Evolutionary conservation across 2,329 filamentous ascomycete genomes (phyloP), one percentile per base, ranked within the genome.

Genomic region (Venturia pyrina): DNA sequence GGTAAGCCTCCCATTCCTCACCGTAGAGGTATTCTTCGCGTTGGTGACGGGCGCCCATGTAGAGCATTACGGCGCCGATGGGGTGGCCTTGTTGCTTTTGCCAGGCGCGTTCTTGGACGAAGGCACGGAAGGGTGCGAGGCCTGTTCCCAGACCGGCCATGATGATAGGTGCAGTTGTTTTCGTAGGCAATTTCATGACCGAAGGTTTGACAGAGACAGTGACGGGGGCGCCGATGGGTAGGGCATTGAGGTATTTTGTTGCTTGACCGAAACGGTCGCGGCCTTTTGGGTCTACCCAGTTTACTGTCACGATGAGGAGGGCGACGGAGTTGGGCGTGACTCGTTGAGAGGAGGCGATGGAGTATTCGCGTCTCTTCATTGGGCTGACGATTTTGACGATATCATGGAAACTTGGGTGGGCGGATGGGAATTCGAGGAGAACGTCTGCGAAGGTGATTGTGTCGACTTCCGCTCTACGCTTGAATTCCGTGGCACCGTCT

Each of bases 121-220:
- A 99, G 67, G 95, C 95, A 70, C 95, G 91, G 91, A 99, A 99
- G n/a, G 95, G 95, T 1, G 95, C 95, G 28, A 99, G 88, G 74
- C 95, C 95, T 0, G 95, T 99, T 69, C 95, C 95, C n/a, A 98
- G 89, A 77, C 95, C 95, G 11, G 95, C 95, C 93, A 99, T 97
- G 82, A 99, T 97, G 75, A 99, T 87, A 50, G 95, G 95, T 61
- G 93, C 91, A 46, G 91, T 95, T 71, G 93, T 88, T 75, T 87
- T 89, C 68, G 85, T 79, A 5, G 95, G 95, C n/a, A 99, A 85
- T 81, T 98, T 99, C 95, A 99, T 99, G 70, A 98, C 95, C 32
- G 92, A 97, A 0, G 95, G 91, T 82, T 99, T 99, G 76, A 99
- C 92, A 43, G 90, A 96, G 67, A 91, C 95, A 2, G 93, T 96